phyloP scores from a whole-genome alignment of 2,329 filamentous ascomycete species.

The Emydomyces testavorans region DNA sequence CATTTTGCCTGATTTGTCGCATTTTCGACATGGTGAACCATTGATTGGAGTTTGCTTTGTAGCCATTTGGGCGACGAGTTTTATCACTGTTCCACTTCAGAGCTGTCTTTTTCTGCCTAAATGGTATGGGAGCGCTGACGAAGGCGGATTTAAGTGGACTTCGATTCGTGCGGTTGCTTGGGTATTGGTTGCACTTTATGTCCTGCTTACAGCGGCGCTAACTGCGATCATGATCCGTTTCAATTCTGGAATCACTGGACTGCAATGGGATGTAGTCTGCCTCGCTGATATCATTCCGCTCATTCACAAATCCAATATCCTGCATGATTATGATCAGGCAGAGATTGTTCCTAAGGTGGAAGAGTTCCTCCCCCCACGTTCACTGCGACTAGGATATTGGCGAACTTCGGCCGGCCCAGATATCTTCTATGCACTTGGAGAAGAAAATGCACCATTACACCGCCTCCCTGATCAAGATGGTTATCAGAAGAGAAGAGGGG shows the following conservation, averaged over 20 bases:
- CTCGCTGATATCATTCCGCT: slow-evolving; percentile 71
- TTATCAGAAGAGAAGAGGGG: slow-evolving; percentile 24
- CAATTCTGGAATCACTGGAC: slow-evolving; percentile 53
- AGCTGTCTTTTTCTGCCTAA: slow-evolving; percentile 62
- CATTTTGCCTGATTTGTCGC: slow-evolving; percentile 55
- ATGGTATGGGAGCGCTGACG: slow-evolving; percentile 47
- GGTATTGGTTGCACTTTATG: slow-evolving; percentile 63
- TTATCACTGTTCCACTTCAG: slow-evolving; percentile 67
- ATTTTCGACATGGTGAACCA: slow-evolving; percentile 57
- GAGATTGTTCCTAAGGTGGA: slow-evolving; percentile 44
- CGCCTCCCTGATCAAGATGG: background rate
- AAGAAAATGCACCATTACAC: slow-evolving; percentile 41
- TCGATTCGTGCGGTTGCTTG: slow-evolving; percentile 67
- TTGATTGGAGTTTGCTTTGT: slow-evolving; percentile 55
- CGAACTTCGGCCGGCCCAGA: slow-evolving; percentile 53
- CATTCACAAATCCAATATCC: slow-evolving; percentile 66
- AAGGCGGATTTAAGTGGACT: slow-evolving; percentile 63
- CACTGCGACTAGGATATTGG: slow-evolving; percentile 79
- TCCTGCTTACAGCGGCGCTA: slow-evolving; percentile 50
- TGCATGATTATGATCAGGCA: slow-evolving; percentile 58
- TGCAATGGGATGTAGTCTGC: slow-evolving; percentile 75
- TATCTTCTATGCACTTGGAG: slow-evolving; percentile 71
- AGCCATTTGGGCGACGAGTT: slow-evolving; percentile 61
- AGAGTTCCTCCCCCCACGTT: slow-evolving; percentile 44
- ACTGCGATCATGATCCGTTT: slow-evolving; percentile 54